Percentiles rank a stretch among this genome's conserved stretches.
phyloP scores from a whole-genome alignment of 2,329 filamentous ascomycete species.

The Trichoderma oligosporum region DNA sequence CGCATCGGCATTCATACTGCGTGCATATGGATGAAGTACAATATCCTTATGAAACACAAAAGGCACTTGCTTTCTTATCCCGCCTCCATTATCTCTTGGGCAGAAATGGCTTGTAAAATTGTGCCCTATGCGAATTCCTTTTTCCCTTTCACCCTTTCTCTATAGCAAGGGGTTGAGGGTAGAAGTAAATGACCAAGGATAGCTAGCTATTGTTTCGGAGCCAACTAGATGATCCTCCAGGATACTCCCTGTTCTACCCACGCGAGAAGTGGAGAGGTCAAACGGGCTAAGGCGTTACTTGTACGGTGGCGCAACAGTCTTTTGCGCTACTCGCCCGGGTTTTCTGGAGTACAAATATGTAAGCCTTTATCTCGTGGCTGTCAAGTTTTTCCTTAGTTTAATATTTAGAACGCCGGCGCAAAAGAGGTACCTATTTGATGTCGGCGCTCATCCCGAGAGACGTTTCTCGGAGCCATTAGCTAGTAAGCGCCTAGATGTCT shows the following conservation, averaged over 20 bases:
- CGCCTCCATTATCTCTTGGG: too few species aligned
- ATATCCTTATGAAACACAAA: too few species aligned
- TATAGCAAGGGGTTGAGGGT: not conserved
- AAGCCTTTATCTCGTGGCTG: slow-evolving; percentile 5
- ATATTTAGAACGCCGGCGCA: too few species aligned
- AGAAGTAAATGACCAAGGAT: slow-evolving; percentile 1
- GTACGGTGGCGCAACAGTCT: not conserved
- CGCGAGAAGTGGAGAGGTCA: slow-evolving; percentile 19
- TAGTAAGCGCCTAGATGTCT: too few species aligned
- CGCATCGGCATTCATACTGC: too few species aligned
- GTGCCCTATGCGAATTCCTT: not conserved
- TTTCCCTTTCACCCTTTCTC: not conserved
- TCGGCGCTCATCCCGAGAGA: too few species aligned
- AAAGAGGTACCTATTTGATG: too few species aligned
- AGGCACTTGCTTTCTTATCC: too few species aligned
- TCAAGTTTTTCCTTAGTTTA: not conserved
- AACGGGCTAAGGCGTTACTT: not conserved
- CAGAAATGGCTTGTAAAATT: too few species aligned
- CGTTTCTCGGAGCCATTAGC: too few species aligned
- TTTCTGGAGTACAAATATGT: not conserved
- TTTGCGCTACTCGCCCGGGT: not conserved
- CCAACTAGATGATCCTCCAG: slow-evolving; percentile 17
- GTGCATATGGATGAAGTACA: too few species aligned
- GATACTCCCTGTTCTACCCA: slow-evolving; percentile 19
- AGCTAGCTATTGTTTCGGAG: slow-evolving; percentile 9